Percentiles rank a stretch among this genome's conserved stretches.
These are phyloP conservation scores for Corymbia calophylla DNA, from an alignment of 441 rosid genomes.

Conservation along the genomic window DNA sequence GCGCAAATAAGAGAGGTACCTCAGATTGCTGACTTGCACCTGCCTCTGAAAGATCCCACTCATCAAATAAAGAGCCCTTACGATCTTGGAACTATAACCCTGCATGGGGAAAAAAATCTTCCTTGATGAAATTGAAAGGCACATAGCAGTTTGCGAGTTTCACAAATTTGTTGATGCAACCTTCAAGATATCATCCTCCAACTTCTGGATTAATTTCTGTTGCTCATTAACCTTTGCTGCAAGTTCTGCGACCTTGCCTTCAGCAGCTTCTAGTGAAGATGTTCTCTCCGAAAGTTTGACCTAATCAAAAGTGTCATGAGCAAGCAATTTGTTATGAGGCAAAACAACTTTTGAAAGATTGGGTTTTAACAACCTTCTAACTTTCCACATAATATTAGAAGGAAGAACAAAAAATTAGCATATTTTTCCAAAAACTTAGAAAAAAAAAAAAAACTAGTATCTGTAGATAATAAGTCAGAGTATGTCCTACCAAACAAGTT, in stretches of 20 bases:
- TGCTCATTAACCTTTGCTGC: constrained; percentile 71
- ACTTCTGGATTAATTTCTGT: constrained; percentile 81
- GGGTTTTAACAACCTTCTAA: background rate
- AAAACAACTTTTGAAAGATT: background rate
- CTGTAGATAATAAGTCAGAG: background rate
- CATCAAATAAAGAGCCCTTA: constrained; percentile 65
- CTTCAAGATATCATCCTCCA: constrained; percentile 98
- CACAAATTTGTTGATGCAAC: constrained; percentile 25
- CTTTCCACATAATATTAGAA: background rate
- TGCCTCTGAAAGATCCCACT: constrained; percentile 91
- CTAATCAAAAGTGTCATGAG: constrained; percentile 26
- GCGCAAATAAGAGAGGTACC: constrained; percentile 31
- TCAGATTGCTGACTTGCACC: constrained; percentile 60
- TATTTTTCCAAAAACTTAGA: background rate
- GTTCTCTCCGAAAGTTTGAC: constrained; percentile 82
- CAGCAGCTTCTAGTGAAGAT: constrained; percentile 74
- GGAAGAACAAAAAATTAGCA: background rate
- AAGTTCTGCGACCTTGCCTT: constrained; percentile 68
- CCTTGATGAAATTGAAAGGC: background rate
- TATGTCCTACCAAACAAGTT: background rate
- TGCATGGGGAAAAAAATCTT: constrained; percentile 17
- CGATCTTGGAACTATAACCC: constrained; percentile 92
- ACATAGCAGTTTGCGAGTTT: background rate
- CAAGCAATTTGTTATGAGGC: background rate
- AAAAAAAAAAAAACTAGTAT: background rate